phyloP scores from a whole-genome alignment of 768 basidiomycete species.

The Mycena venus region DNA sequence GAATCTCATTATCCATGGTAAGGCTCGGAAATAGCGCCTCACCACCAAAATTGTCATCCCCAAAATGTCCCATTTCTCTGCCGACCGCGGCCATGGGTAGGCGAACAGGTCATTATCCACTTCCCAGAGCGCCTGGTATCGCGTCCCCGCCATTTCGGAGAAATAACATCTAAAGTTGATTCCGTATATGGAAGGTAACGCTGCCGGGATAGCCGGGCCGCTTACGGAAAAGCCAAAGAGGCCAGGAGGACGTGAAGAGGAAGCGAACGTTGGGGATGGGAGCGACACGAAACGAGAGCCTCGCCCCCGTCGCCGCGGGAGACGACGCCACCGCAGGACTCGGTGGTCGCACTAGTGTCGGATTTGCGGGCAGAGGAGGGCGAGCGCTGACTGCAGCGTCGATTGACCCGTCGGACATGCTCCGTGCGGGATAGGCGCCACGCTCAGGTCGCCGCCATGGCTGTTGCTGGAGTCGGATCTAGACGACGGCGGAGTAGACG shows the following conservation, averaged over 20 bases:
- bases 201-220: not conserved
- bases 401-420: too few species aligned
- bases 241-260: too few species aligned
- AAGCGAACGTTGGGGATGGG: not conserved
- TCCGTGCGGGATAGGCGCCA: too few species aligned
- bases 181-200: not conserved
- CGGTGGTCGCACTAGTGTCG: too few species aligned
- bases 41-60: not conserved
- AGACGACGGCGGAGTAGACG: conserved; percentile 39
- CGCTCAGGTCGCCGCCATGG: conserved; percentile 47
- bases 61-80: not conserved
- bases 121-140: not conserved
- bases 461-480: conserved; percentile 42
- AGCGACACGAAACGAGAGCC: not conserved
- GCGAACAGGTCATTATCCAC: not conserved
- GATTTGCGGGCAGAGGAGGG: too few species aligned
- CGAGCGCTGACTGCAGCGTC: too few species aligned
- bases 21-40: not conserved
- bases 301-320: not conserved
- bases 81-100: too few species aligned
- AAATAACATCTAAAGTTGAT: not conserved
- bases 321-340: not conserved
- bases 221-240: not conserved
- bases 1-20: not conserved
- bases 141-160: not conserved